Evolutionary conservation across 345 rosid species (phyloP).

Genomic region (Acer saccharum): DNA sequence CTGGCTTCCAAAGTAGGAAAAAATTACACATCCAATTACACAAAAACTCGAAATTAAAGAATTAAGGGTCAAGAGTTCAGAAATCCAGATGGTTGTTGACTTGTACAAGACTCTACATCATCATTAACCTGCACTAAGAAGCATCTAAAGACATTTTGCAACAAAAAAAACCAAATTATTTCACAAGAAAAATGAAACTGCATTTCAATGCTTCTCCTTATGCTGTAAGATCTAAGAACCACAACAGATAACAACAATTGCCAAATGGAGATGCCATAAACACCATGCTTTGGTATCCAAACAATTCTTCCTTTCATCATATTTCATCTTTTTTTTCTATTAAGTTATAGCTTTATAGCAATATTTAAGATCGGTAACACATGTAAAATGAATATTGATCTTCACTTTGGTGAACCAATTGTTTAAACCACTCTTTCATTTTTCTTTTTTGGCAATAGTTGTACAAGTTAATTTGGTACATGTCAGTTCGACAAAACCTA

Average conservation of each 20-base stretch:
- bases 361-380: not conserved
- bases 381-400: not conserved
- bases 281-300: not conserved
- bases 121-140: not conserved
- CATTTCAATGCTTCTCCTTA: not conserved
- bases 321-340: not conserved
- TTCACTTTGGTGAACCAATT: not conserved
- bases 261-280: not conserved
- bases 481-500: too few species aligned
- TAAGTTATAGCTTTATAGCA: not conserved
- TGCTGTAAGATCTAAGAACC: not conserved
- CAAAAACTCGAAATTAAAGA: too few species aligned
- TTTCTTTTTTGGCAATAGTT: too few species aligned
- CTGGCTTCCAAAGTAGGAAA: not conserved
- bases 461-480: too few species aligned
- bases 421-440: not conserved
- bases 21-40: not conserved
- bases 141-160: not conserved
- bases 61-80: not conserved
- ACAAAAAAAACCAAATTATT: not conserved
- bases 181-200: not conserved
- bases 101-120: too few species aligned
- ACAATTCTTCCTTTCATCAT: too few species aligned
- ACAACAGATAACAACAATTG: not conserved
- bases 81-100: not conserved